A percentile compares a stretch with the other conserved stretches of the same genome.
These are phyloP conservation scores for Chondrus crispus DNA, from an alignment of 23 red algal genomes.

Conservation along the genomic window DNA sequence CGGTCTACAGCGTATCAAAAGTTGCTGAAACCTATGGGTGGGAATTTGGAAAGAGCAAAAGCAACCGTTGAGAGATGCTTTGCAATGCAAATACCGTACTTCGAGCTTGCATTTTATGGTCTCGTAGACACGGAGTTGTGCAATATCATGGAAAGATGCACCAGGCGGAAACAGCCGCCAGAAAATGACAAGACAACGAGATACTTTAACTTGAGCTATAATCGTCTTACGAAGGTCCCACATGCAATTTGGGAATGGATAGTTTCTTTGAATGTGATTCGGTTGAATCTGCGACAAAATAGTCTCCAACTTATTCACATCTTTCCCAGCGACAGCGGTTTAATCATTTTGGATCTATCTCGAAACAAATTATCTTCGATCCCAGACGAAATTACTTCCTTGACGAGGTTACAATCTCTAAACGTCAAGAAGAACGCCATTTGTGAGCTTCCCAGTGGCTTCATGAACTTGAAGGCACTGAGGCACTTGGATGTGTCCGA, in stretches of 20 bases:
- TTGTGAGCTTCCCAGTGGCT: background rate
- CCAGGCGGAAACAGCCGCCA: background rate
- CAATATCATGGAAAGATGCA: too few relatives aligned
- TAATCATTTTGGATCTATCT: constrained; percentile 8
- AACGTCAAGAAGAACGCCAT: constrained; percentile 15
- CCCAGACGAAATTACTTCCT: background rate
- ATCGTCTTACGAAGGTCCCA: background rate
- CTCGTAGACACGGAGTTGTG: background rate
- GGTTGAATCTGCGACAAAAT: constrained; percentile 21
- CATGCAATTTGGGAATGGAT: background rate
- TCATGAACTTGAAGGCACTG: constrained; percentile 2
- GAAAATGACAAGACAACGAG: background rate
- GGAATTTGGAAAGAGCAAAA: too few relatives aligned
- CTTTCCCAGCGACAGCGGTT: background rate
- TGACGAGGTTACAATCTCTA: background rate
- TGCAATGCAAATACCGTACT: too few relatives aligned
- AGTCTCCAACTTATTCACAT: background rate
- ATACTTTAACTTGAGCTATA: constrained; percentile 3
- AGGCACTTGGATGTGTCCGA: constrained; percentile 9
- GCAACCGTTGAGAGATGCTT: too few relatives aligned
- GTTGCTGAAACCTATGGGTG: too few relatives aligned
- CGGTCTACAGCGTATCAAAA: too few relatives aligned
- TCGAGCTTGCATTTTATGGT: constrained; percentile 10
- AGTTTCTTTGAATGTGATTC: background rate
- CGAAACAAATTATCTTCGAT: background rate